These are phyloP conservation scores for Neospora caninum DNA, from an alignment of 169 alveolate genomes.

Conservation along the genomic window DNA sequence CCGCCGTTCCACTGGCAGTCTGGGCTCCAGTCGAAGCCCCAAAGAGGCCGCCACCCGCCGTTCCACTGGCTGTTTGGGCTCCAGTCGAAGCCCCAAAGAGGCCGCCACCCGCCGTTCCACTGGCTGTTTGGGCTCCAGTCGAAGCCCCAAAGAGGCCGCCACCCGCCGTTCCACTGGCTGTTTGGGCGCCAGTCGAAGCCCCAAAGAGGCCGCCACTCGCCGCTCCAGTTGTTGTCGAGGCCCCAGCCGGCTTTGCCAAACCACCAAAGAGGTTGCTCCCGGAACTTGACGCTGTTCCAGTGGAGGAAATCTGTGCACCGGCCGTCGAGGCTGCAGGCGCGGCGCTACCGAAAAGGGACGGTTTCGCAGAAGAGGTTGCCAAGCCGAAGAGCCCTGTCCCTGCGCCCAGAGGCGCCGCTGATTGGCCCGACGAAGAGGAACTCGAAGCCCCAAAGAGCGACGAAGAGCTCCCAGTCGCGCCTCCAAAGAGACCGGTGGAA, in stretches of 20 bases:
- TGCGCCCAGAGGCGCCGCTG: slow-evolving; percentile 23
- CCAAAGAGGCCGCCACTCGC: slow-evolving; percentile 43
- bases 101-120: slow-evolving; percentile 1
- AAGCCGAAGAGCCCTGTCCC: slow-evolving; percentile 44
- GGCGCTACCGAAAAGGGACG: slow-evolving; percentile 39
- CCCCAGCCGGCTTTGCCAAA: background rate
- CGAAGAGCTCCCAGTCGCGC: background rate
- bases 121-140: background rate
- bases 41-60: slow-evolving; percentile 31
- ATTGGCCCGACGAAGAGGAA: background rate
- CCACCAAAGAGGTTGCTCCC: slow-evolving; percentile 33
- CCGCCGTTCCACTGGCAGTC: background rate
- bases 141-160: slow-evolving; percentile 46
- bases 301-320: background rate
- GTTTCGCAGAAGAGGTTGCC: background rate
- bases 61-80: background rate
- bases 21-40: slow-evolving; percentile 24
- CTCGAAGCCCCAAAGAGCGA: background rate
- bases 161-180: slow-evolving; percentile 37
- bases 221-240: slow-evolving; percentile 38
- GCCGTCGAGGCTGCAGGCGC: background rate
- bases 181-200: background rate
- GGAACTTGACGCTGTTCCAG: background rate
- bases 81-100: slow-evolving; percentile 41
- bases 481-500: slow-evolving; percentile 35